Evolutionary conservation across 1,139 yeast species (phyloP), one percentile per base, ranked within the genome.

Genomic region (Sugiyamaella paludigena): DNA sequence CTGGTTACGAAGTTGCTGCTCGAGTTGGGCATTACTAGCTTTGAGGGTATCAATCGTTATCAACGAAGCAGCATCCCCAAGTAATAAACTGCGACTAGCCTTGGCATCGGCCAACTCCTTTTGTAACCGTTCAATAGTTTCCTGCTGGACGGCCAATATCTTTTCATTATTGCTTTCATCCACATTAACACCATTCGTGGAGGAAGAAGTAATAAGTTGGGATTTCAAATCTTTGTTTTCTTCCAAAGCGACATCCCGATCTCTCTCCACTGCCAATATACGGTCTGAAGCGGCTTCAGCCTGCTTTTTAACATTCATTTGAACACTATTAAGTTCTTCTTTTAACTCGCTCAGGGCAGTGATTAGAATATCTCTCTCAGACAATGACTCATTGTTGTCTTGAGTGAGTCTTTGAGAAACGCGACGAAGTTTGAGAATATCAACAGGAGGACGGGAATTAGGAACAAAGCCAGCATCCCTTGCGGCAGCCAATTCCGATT

Each of bases 231-330:
- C 26, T n/a, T 43, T 45, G 24, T 33, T 36, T 11, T 53, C 53
- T 7, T 45, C 40, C 11, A 52, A 13, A 19, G 57, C 55, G 27
- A 53, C 59, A 46, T 63, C 64, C 7, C 66, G 55, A 39, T 58
- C 64, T 13, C 48, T 48, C 36, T 62, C 64, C 7, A 58, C 61
- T 6, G 50, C 55, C 31, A 59, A 49, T 16, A 70, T 60, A 42
- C 61, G 56, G 36, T 58, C 59, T 4, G 68, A 62, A 7, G 73
- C 72, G 26, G 60, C 62, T 35, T 59, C 59, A 6, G 70, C 67
- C 51, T 69, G 72, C 12, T 52, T 48, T 41, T 62, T 52, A 31
- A 69, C 56, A 43, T 60, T 58, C 10, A 51, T 49, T 49, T 66
- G 65, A 19, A 69, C 69, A 7, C 52, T 58, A 31, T 61, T 58